Evolutionary conservation across 148 eudicot genomes (phyloP).

Genomic region (Heliamphora exappendiculata): DNA sequence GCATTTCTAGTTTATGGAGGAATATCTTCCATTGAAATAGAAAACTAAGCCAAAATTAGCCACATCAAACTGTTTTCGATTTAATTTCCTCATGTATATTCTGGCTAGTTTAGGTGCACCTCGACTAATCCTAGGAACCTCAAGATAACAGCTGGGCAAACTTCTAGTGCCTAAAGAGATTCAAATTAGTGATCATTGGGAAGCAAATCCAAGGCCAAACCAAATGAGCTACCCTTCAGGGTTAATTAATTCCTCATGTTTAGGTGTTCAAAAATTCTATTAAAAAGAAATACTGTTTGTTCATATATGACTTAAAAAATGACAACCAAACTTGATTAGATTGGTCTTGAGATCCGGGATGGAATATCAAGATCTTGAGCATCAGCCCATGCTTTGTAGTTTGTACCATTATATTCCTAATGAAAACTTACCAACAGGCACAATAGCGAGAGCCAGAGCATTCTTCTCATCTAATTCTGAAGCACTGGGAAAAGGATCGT

Average conservation of each 20-base stretch:
- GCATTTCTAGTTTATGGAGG: not conserved
- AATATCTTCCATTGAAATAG: not conserved
- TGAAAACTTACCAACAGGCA: slow-evolving; percentile 60
- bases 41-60: not conserved
- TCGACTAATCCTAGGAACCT: too few species aligned
- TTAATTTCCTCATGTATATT: not conserved
- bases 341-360: not conserved
- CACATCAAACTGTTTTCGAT: not conserved
- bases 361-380: not conserved
- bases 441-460: slow-evolving; percentile 78
- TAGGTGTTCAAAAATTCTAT: not conserved
- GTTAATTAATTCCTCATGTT: too few species aligned
- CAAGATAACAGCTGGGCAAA: too few species aligned
- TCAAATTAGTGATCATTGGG: too few species aligned
- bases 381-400: not conserved
- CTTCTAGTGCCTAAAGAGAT: too few species aligned
- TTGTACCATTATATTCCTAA: not conserved
- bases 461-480: slow-evolving; percentile 75
- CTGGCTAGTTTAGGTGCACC: too few species aligned
- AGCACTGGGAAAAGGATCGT: slow-evolving; percentile 63
- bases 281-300: not conserved
- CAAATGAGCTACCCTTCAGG: not conserved
- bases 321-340: not conserved
- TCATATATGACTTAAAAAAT: not conserved
- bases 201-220: too few species aligned